Evolutionary conservation across 257 asterid species (phyloP).

Genomic region (Salvia splendens): DNA sequence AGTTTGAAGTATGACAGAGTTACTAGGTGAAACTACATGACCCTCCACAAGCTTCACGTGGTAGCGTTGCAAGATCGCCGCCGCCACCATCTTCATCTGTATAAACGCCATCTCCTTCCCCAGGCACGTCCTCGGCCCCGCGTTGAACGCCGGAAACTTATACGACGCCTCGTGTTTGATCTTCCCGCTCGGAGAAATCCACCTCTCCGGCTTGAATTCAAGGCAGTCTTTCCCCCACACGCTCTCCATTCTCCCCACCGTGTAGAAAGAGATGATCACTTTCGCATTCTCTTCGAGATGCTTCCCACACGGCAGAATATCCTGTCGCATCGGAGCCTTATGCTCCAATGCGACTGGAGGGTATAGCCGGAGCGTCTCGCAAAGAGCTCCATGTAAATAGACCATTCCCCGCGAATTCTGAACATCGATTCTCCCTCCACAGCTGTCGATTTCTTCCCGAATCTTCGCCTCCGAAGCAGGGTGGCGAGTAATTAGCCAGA

Average conservation of each 20-base stretch:
- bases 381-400: constrained; percentile 58
- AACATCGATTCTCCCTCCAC: constrained; percentile 28
- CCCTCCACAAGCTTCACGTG: constrained; percentile 38
- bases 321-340: constrained; percentile 44
- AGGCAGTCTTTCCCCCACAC: too few species aligned
- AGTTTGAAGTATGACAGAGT: constrained; percentile 50
- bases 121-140: too few species aligned
- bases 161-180: too few species aligned
- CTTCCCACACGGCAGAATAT: constrained; percentile 46
- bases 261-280: constrained; percentile 45
- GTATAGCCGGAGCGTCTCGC: constrained; percentile 52
- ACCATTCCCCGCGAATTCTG: constrained; percentile 42
- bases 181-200: too few species aligned
- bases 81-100: constrained; percentile 30
- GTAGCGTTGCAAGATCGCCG: constrained; percentile 43
- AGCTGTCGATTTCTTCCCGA: constrained; percentile 34
- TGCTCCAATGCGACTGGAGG: constrained; percentile 58
- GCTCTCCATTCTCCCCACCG: too few species aligned
- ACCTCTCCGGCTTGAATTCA: too few species aligned
- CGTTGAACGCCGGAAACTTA: too few species aligned
- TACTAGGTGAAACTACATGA: constrained; percentile 38
- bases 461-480: constrained; percentile 39
- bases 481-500: constrained; percentile 30
- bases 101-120: too few species aligned
- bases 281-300: constrained; percentile 24